A percentile compares a stretch with the other conserved stretches of the same genome.
These are phyloP conservation scores for Diddensiella transvaalensis DNA, from an alignment of 805 yeast genomes.

Conservation along the genomic window DNA sequence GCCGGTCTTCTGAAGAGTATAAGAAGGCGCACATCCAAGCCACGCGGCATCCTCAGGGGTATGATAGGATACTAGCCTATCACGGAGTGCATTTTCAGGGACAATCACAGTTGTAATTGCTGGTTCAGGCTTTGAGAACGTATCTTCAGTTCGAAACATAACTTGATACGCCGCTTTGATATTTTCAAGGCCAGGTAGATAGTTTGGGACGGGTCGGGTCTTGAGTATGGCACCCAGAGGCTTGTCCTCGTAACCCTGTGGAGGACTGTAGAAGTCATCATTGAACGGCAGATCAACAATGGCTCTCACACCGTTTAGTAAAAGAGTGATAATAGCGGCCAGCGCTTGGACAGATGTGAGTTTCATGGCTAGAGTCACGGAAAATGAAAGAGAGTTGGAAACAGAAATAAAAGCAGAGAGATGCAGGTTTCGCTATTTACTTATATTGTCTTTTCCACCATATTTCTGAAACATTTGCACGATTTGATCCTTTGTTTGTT, in stretches of 20 bases:
- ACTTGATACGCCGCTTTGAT: conserved; percentile 25
- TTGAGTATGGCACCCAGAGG: conserved; percentile 14
- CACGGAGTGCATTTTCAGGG: conserved; percentile 18
- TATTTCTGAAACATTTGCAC: background rate
- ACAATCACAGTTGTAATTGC: conserved; percentile 29
- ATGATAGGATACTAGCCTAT: conserved; percentile 27
- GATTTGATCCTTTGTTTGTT: background rate
- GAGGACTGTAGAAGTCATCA: conserved; percentile 23
- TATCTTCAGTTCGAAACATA: conserved; percentile 25
- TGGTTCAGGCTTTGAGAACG: conserved; percentile 26
- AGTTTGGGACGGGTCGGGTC: conserved; percentile 10
- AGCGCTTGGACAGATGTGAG: background rate
- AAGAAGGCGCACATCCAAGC: conserved; percentile 30
- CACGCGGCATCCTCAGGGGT: conserved; percentile 28
- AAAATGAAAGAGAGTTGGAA: background rate
- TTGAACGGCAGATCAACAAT: conserved; percentile 19
- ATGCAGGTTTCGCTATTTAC: too few species aligned
- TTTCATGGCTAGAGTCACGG: background rate
- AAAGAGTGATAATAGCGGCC: background rate
- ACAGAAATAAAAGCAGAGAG: too few species aligned
- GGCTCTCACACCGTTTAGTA: background rate
- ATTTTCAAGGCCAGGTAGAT: conserved; percentile 8
- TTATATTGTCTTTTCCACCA: background rate
- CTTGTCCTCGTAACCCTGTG: conserved; percentile 14
- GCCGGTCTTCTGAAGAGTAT: conserved; percentile 16